Percentiles rank a stretch among this genome's conserved stretches.
Evolutionary conservation across 139 green algal species (phyloP).

Genomic region (Chlorella sorokiniana): DNA sequence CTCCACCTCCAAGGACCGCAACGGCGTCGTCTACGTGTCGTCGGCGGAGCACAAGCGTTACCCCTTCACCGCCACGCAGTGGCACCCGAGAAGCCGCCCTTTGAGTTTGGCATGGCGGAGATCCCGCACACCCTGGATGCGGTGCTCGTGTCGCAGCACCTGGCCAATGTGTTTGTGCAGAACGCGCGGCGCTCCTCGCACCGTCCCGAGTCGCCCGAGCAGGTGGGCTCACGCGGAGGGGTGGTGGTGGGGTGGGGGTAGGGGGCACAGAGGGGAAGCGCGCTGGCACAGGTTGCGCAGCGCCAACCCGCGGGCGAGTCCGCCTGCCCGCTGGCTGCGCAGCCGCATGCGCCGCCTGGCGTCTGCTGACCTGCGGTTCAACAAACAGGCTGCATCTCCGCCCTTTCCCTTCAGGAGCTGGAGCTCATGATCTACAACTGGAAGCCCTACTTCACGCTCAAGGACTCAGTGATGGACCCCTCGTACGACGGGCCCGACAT

Average conservation of each 20-base stretch:
- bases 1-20: slow-evolving; percentile 68
- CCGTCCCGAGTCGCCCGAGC: slow-evolving; percentile 68
- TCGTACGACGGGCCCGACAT: slow-evolving; percentile 84
- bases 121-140: slow-evolving; percentile 78
- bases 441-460: slow-evolving; percentile 65
- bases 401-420: slow-evolving; percentile 66
- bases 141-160: slow-evolving; percentile 68
- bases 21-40: slow-evolving; percentile 76
- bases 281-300: too few relatives aligned
- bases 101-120: slow-evolving; percentile 78
- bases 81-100: slow-evolving; percentile 89
- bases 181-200: slow-evolving; percentile 61
- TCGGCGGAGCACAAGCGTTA: slow-evolving; percentile 81
- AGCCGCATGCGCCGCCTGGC: too few relatives aligned
- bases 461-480: slow-evolving; percentile 64
- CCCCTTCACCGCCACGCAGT: slow-evolving; percentile 84
- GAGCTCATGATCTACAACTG: slow-evolving; percentile 78
- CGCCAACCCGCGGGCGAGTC: too few relatives aligned
- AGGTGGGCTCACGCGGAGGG: slow-evolving; percentile 28
- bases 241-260: too few relatives aligned
- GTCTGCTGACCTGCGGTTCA: too few relatives aligned
- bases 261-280: too few relatives aligned
- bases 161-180: slow-evolving; percentile 78
- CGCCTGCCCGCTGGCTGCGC: too few relatives aligned
- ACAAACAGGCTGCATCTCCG: too few relatives aligned